Conservation (phyloP, 75 land plant genomes). For the Selaginella tamariscina region DNA sequence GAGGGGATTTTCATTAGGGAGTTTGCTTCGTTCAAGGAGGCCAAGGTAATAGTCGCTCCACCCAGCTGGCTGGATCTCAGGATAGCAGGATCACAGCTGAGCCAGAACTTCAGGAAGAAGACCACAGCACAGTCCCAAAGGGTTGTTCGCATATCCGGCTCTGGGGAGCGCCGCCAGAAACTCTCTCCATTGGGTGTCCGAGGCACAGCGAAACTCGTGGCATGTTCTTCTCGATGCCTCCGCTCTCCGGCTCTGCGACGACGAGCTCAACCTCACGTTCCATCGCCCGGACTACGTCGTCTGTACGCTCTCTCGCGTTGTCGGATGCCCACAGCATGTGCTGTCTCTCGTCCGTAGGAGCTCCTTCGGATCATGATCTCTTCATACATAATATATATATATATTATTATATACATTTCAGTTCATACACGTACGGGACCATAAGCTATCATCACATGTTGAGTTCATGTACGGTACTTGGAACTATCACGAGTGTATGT, state of each 20-base stretch:
- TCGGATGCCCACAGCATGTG: too few species aligned
- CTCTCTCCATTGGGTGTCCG: conserved; percentile 47
- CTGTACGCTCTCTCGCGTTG: conserved; percentile 26
- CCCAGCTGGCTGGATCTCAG: conserved; percentile 47
- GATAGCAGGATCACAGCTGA: conserved; percentile 47
- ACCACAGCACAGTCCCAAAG: conserved; percentile 30
- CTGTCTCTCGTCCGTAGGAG: conserved; percentile 34
- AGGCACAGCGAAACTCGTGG: conserved; percentile 47
- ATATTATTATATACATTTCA: too few species aligned
- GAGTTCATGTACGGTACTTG: too few species aligned
- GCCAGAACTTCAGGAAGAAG: conserved; percentile 43
- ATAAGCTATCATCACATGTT: too few species aligned
- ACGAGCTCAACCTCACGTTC: conserved; percentile 32
- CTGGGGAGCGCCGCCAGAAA: conserved; percentile 17
- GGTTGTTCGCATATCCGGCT: conserved; percentile 38
- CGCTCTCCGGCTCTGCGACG: conserved; percentile 22
- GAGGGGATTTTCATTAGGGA: conserved; percentile 35
- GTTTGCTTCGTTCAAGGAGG: conserved; percentile 34
- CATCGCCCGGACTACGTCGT: conserved; percentile 48
- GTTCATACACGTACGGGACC: too few species aligned
- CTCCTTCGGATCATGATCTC: conserved; percentile 28
- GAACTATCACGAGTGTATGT: too few species aligned
- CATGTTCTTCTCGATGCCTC: conserved; percentile 44
- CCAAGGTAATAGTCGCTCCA: conserved; percentile 39
- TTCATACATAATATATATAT: too few species aligned